phyloP scores from a whole-genome alignment of 2,329 filamentous ascomycete species.

The Ceratocystis cubensis region DNA sequence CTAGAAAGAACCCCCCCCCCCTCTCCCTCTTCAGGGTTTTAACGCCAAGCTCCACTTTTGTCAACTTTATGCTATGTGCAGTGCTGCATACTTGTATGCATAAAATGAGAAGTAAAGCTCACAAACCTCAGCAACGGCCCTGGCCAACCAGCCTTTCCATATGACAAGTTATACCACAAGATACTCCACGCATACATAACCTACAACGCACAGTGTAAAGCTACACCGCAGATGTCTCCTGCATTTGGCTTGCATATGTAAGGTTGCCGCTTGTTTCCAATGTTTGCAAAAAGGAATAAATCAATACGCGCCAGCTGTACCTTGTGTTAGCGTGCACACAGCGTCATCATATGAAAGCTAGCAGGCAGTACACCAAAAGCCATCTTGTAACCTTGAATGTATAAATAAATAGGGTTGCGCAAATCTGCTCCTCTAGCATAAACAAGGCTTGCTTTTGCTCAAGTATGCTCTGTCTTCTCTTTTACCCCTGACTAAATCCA shows the following conservation, averaged over 20 bases:
- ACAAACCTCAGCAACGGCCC: not conserved
- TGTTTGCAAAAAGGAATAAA: not conserved
- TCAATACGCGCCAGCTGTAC: not conserved
- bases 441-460: not conserved
- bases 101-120: not conserved
- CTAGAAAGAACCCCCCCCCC: not conserved
- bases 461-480: not conserved
- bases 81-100: not conserved
- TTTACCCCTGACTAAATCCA: slow-evolving; percentile 6
- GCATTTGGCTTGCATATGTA: not conserved
- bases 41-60: not conserved
- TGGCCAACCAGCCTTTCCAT: not conserved
- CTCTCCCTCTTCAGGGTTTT: not conserved
- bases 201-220: not conserved
- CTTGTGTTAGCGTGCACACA: not conserved
- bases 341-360: not conserved
- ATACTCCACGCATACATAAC: not conserved
- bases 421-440: not conserved
- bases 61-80: not conserved
- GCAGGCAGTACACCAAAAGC: not conserved
- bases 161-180: not conserved
- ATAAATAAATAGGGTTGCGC: not conserved
- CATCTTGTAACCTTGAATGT: not conserved
- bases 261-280: not conserved
- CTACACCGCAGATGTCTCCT: not conserved